Percentiles rank a stretch among this genome's conserved stretches.
phyloP scores from a whole-genome alignment of 768 basidiomycete species.

The Gymnopilus dilepis region DNA sequence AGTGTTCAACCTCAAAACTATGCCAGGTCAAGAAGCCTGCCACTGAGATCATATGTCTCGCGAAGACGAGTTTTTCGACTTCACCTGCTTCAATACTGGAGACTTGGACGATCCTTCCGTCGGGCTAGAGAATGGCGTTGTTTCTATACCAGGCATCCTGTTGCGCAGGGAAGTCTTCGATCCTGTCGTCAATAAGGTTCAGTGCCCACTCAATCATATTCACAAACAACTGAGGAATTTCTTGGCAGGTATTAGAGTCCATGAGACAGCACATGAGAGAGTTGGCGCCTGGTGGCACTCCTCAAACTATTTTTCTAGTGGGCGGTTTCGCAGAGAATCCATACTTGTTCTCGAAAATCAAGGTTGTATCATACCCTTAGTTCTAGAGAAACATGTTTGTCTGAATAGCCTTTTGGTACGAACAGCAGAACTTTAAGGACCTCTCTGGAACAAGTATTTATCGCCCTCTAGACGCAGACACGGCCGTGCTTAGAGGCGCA shows the following conservation, averaged over 20 bases:
- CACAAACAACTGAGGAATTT: not conserved
- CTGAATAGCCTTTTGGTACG: too few species aligned
- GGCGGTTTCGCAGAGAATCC: conserved; percentile 3
- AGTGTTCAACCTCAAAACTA: not conserved
- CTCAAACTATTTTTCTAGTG: not conserved
- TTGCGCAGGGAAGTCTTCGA: conserved; percentile 1
- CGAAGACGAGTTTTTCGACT: not conserved
- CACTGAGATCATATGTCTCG: not conserved
- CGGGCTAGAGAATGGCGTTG: not conserved
- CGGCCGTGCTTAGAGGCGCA: not conserved
- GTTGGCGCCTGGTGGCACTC: not conserved
- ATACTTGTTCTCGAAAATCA: not conserved
- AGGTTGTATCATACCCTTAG: not conserved
- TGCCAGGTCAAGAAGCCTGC: too few species aligned
- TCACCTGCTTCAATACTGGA: conserved; percentile 6
- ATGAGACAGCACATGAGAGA: not conserved
- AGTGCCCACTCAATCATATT: not conserved
- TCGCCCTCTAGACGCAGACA: not conserved
- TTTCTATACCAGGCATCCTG: not conserved
- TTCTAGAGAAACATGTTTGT: not conserved
- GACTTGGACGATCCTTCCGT: not conserved
- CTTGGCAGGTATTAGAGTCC: not conserved
- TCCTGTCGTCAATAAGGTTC: not conserved
- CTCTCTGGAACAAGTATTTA: not conserved
- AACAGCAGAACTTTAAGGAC: too few species aligned